Evolutionary conservation across 192 early-diverging fungal genomes (phyloP).

Genomic region (Spizellomyces sp.): DNA sequence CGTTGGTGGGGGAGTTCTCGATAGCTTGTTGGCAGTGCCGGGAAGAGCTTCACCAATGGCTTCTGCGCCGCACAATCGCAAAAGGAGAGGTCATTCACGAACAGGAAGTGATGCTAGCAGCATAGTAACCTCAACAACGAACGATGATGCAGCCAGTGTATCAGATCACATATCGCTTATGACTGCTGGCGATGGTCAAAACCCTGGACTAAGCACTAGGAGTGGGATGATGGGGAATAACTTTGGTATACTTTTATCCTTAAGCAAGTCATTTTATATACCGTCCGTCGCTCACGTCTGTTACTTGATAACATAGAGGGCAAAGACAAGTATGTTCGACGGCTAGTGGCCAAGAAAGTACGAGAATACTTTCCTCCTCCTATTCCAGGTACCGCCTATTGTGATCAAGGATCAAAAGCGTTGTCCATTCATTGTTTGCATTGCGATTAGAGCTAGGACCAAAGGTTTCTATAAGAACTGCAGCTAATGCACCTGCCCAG

Average conservation of each 20-base stretch:
- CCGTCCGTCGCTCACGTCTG: no score
- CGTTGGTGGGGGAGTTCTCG: background rate
- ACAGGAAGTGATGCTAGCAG: constrained; percentile 12
- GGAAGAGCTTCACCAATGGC: no score
- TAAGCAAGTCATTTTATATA: no score
- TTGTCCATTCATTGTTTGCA: no score
- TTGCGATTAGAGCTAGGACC: constrained; percentile 34
- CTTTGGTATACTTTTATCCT: background rate
- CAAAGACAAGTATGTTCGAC: constrained; percentile 10
- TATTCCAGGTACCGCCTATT: constrained; percentile 30
- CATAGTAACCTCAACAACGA: constrained; percentile 4
- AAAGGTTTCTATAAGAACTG: constrained; percentile 11
- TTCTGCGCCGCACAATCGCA: background rate
- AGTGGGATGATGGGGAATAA: constrained; percentile 5
- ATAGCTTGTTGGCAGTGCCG: background rate
- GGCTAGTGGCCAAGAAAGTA: constrained; percentile 47
- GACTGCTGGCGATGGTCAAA: constrained; percentile 7
- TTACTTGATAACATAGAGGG: no score
- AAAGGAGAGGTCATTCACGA: constrained; percentile 4
- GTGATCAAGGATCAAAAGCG: no score
- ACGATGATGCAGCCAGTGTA: constrained; percentile 4
- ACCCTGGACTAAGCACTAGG: constrained; percentile 1
- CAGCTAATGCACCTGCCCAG: background rate
- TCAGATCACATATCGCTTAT: constrained; percentile 8
- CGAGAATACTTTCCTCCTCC: constrained; percentile 46